Evolutionary conservation across 495 filamentous ascomycete genomes (phyloP).

Genomic region (Penicillium bovifimosum): DNA sequence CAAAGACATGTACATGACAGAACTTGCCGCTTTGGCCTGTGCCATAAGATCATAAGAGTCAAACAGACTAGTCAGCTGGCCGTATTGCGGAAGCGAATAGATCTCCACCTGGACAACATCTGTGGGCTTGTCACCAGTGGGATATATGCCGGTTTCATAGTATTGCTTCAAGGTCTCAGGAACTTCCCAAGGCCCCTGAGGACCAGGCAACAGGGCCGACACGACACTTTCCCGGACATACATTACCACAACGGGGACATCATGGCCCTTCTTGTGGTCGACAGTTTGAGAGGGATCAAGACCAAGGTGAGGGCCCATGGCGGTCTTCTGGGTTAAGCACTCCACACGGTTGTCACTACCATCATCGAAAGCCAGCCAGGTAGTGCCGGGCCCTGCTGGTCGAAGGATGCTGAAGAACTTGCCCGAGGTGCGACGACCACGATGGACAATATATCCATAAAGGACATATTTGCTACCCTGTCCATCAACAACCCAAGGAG

Average conservation of each 20-base stretch:
- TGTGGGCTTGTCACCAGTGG: conserved; percentile 6
- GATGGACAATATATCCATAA: conserved; percentile 58
- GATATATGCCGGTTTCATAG: conserved; percentile 32
- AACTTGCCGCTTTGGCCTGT: conserved; percentile 32
- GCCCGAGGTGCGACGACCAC: conserved; percentile 54
- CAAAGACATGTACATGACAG: conserved; percentile 39
- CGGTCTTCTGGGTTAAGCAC: conserved; percentile 53
- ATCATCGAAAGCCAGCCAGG: conserved; percentile 58
- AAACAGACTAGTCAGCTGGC: conserved; percentile 35
- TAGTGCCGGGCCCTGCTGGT: conserved; percentile 49
- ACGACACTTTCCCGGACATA: conserved; percentile 54
- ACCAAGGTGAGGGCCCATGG: conserved; percentile 50
- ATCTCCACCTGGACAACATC: conserved; percentile 38
- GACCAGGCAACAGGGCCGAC: conserved; percentile 37
- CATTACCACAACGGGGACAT: conserved; percentile 52
- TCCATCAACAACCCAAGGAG: conserved; percentile 28
- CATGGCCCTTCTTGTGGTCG: conserved; percentile 47
- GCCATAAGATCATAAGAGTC: conserved; percentile 45
- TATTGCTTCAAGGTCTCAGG: conserved; percentile 32
- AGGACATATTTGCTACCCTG: conserved; percentile 48
- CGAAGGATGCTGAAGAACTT: conserved; percentile 58
- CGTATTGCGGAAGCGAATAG: conserved; percentile 34
- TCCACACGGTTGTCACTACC: conserved; percentile 51
- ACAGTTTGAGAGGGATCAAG: conserved; percentile 31
- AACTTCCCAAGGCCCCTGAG: conserved; percentile 40